Evolutionary conservation across 352 stramenopile species (phyloP).

Genomic region (Globisporangium echinulatum): DNA sequence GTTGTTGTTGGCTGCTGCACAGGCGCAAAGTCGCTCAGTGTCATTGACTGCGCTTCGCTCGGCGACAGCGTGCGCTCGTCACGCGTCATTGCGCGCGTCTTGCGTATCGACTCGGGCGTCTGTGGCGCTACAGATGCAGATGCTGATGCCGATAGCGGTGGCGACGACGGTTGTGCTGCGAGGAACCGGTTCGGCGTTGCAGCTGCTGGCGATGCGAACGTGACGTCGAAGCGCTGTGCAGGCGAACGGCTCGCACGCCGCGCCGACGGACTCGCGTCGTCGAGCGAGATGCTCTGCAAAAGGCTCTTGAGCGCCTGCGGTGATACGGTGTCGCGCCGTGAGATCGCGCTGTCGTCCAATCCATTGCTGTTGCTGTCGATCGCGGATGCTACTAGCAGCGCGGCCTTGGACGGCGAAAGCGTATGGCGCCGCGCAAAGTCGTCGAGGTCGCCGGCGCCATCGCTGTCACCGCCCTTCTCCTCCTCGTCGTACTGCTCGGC

Average conservation of each 20-base stretch:
- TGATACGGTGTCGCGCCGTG: slow-evolving; percentile 27
- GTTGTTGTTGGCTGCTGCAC: neutral
- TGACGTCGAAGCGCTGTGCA: neutral
- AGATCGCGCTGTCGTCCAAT: slow-evolving; percentile 16
- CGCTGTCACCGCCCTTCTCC: neutral
- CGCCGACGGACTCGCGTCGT: slow-evolving; percentile 5
- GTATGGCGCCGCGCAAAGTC: slow-evolving; percentile 15
- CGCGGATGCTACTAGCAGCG: slow-evolving; percentile 20
- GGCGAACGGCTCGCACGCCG: neutral
- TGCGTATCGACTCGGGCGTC: slow-evolving; percentile 11
- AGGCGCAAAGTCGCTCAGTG: slow-evolving; percentile 5
- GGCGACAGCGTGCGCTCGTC: slow-evolving; percentile 16
- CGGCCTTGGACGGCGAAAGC: slow-evolving; percentile 41
- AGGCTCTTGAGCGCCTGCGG: slow-evolving; percentile 25
- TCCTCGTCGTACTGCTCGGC: slow-evolving; percentile 4
- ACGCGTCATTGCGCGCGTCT: slow-evolving; percentile 10
- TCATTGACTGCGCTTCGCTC: slow-evolving; percentile 12
- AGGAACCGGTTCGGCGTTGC: slow-evolving; percentile 9
- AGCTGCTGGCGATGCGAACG: neutral
- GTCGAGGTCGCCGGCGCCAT: neutral
- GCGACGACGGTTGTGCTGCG: neutral
- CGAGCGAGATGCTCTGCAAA: slow-evolving; percentile 18
- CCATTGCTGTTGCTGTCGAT: slow-evolving; percentile 9
- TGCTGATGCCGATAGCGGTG: neutral
- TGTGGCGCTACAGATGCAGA: neutral